Evolutionary conservation across 257 asterid species (phyloP), one percentile per base, ranked within the genome.

Genomic region (Agastache rugosa): DNA sequence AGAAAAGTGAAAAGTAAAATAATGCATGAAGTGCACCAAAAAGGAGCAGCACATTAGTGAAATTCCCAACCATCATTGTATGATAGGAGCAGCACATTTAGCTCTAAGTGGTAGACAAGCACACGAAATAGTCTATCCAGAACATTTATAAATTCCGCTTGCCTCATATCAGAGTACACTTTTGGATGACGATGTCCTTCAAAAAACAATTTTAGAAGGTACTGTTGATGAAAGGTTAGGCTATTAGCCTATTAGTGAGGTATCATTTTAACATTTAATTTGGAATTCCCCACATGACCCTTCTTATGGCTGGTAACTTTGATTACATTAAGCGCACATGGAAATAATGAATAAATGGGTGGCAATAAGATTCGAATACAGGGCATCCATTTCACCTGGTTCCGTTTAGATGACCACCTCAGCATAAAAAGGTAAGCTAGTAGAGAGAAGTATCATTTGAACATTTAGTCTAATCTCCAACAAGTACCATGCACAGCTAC

Each of bases 41-140:
- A 47, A 12, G 63, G 64, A n/a, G n/a, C n/a, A n/a, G n/a, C n/a
- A n/a, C n/a, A n/a, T n/a, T n/a, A n/a, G n/a, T n/a, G n/a, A n/a
- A n/a, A n/a, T n/a, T n/a, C 31, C 65, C 27, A 48, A 50, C 54
- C 65, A 53, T 65, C 23, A 25, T 25, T 63, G 15, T 34, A 15
- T 59, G 78, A 48, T 14, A 58, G 48, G 31, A 54, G 61, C 31
- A 17, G 25, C 25, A 51, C 25, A 54, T 20, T 54, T 9, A 54
- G 31, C 16, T n/a, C 10, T 10, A 19, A 2, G 61, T 8, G 61
- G 10, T 54, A 19, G 61, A 54, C 14, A 54, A 8, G 31, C 16
- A 54, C 50, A 44, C 34, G 3, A 29, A 4, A 29, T 29, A 29
- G 34, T 29, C 34, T 29, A 29, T 29, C 34, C 34, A 29, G 34